These are phyloP conservation scores for Trypanosoma conorhini DNA, from an alignment of 208 protist genomes.

Conservation along the genomic window DNA sequence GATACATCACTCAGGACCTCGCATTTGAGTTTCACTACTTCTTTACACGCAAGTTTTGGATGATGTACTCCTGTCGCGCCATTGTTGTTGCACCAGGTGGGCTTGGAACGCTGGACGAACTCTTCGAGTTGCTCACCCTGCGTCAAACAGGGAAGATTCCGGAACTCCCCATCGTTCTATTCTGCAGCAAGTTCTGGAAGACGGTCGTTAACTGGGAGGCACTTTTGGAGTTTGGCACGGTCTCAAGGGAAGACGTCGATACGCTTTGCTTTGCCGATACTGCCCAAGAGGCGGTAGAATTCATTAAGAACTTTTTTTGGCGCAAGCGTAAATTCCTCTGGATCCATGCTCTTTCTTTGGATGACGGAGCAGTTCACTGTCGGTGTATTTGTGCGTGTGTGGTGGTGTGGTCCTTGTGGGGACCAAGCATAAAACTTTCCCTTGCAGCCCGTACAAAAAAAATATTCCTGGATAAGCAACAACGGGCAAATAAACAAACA, in stretches of 20 bases:
- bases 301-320: constrained; percentile 69
- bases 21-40: constrained; percentile 96
- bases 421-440: no score
- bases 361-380: no score
- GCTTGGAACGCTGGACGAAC: constrained; percentile 92
- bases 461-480: no score
- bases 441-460: no score
- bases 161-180: constrained; percentile 83
- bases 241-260: constrained; percentile 86
- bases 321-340: background rate
- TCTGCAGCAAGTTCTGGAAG: constrained; percentile 87
- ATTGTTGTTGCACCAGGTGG: constrained; percentile 90
- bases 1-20: constrained; percentile 80
- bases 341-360: background rate
- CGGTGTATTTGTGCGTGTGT: no score
- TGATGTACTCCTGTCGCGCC: constrained; percentile 93
- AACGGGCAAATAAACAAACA: no score
- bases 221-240: constrained; percentile 83
- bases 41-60: constrained; percentile 95
- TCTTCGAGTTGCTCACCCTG: constrained; percentile 92
- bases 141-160: constrained; percentile 91
- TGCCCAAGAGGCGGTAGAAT: constrained; percentile 77
- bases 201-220: constrained; percentile 90
- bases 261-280: constrained; percentile 85
- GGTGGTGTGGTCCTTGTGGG: no score